Base-by-base conservation (phyloP, 495 filamentous ascomycete species). In the Collariella sp. region DNA sequence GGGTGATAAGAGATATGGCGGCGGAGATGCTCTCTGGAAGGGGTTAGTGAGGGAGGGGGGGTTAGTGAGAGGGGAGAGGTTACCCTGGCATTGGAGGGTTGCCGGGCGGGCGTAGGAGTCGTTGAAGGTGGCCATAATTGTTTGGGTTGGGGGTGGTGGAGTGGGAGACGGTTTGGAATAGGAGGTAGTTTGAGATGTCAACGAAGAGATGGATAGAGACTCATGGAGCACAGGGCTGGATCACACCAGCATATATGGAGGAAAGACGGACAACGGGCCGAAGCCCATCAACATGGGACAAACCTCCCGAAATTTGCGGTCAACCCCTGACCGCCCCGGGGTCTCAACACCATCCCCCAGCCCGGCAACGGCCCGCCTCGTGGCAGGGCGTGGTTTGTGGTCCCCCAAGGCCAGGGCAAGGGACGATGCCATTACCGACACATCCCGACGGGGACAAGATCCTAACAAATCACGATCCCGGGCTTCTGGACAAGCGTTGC, bases 11-110 rank as follows among this genome's bases (percentile, higher is more conserved):
- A 29, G 38, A 47, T 11, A 63, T n/a, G 9, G 62, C 51, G 2
- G 55, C 56, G 41, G 62, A 59, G 29, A 67, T 58, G 54, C 57
- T 58, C 6, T 53, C 67, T 67, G 45, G 34, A 7, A 10, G n/a
- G 24, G 18, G 41, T 47, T 26, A 55, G 48, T 16, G 9, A 40
- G n/a, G 22, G 7, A 23, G 19, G 15, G 18, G 24, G 13, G 7
- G 15, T 1, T n/a, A 39, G 3, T 36, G 13, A 19, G n/a, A 15
- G 2, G n/a, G 12, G 16, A n/a, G 12, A 11, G 5, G 29, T 38
- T 16, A 57, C 55, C 55, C 46, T 52, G 49, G 36, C 42, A 47
- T 48, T 29, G 46, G 42, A 48, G 29, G 23, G 22, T 36, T 12
- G 29, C 26, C 2, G 36, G 31, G 48, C 48, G 23, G 5, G 36